Evolutionary conservation across 2,329 filamentous ascomycete species (phyloP).

Genomic region (Diaporthe capsici): DNA sequence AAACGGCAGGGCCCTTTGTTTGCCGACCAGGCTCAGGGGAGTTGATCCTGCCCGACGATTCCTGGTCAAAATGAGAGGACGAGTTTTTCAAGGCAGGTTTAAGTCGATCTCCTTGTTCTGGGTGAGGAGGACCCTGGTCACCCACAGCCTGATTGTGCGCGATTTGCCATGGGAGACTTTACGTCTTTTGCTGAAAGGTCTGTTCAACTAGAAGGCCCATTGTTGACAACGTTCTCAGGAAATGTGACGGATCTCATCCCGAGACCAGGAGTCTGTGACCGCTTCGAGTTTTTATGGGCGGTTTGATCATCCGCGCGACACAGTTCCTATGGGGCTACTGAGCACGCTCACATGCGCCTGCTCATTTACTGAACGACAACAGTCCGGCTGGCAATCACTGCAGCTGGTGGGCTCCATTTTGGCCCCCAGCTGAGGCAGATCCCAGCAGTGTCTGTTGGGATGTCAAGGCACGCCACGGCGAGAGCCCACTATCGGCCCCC

Average conservation of each 20-base stretch:
- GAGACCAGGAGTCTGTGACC: not conserved
- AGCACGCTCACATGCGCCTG: not conserved
- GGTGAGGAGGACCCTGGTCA: not conserved
- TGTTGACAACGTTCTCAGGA: not conserved
- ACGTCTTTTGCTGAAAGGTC: not conserved
- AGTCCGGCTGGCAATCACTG: not conserved
- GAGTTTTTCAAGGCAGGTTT: not conserved
- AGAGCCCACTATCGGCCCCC: not conserved
- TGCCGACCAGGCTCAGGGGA: not conserved
- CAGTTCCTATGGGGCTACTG: not conserved
- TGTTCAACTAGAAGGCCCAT: not conserved
- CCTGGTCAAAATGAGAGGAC: not conserved
- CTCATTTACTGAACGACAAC: constrained; percentile 5
- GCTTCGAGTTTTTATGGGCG: not conserved
- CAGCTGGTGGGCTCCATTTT: not conserved
- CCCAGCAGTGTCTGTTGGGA: not conserved
- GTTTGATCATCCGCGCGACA: not conserved
- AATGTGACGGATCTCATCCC: not conserved
- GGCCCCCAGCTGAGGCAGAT: constrained; percentile 1
- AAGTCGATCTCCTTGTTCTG: not conserved
- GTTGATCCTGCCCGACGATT: not conserved
- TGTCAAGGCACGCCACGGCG: not conserved
- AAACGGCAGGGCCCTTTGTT: not conserved
- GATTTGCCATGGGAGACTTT: not conserved
- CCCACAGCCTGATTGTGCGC: not conserved